Evolutionary conservation across 192 early-diverging fungal genomes (phyloP).

Genomic region (Entomortierella parvispora): DNA sequence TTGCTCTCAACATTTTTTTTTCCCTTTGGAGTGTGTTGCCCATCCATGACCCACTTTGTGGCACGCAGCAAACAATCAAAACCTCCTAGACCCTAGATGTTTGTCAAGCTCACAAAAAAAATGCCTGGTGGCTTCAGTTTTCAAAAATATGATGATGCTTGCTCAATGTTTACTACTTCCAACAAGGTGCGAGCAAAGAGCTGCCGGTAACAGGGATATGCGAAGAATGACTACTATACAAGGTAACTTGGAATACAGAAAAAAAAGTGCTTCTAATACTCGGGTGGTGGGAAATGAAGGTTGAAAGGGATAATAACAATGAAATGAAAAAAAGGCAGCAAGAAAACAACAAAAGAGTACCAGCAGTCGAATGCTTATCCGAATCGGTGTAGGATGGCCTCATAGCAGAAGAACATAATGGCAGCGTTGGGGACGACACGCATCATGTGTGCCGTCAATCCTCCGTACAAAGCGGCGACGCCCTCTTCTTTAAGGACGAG

Average conservation of each 20-base stretch:
- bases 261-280: slow-evolving; percentile 12
- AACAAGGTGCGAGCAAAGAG: too few relatives aligned
- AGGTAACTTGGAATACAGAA: slow-evolving; percentile 1
- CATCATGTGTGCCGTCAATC: slow-evolving; percentile 94
- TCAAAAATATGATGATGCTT: too few relatives aligned
- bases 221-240: background rate
- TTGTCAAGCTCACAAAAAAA: too few relatives aligned
- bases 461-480: slow-evolving; percentile 87
- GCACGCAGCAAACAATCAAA: too few relatives aligned
- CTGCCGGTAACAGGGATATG: background rate
- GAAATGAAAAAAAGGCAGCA: slow-evolving; percentile 14
- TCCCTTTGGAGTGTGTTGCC: too few relatives aligned
- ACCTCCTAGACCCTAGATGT: too few relatives aligned
- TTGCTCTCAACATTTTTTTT: too few relatives aligned
- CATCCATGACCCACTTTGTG: too few relatives aligned
- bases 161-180: too few relatives aligned
- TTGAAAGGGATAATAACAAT: slow-evolving; percentile 7
- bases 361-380: slow-evolving; percentile 19
- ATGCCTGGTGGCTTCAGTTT: too few relatives aligned
- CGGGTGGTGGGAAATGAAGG: slow-evolving; percentile 1
- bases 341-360: slow-evolving; percentile 12
- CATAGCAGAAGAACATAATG: slow-evolving; percentile 92
- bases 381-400: slow-evolving; percentile 70
- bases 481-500: slow-evolving; percentile 78
- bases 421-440: slow-evolving; percentile 96